A percentile compares a stretch with the other conserved stretches of the same genome.
phyloP scores from a whole-genome alignment of 2,329 filamentous ascomycete species.

The Fusarium nisikadoi region DNA sequence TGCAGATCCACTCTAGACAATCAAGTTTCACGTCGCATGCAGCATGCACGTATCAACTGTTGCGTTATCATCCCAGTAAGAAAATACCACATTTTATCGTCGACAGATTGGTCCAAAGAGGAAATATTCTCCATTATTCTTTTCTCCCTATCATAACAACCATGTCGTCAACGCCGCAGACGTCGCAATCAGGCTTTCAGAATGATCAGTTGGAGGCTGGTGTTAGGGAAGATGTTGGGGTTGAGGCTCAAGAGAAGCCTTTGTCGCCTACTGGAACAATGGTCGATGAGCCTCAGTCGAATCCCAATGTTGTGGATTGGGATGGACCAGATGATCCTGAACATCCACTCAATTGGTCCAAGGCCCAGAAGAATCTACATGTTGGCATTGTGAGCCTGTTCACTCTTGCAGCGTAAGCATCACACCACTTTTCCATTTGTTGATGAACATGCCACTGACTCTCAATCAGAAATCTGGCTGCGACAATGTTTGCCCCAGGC shows the following conservation, averaged over 20 bases:
- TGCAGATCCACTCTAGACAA: not conserved
- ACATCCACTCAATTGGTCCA: slow-evolving; percentile 74
- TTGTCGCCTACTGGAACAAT: not conserved
- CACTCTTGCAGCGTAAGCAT: slow-evolving; percentile 44
- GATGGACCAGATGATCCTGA: slow-evolving; percentile 63
- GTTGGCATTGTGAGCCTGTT: slow-evolving; percentile 60
- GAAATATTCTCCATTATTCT: not conserved
- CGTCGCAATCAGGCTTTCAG: not conserved
- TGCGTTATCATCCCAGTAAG: not conserved
- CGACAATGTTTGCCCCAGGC: slow-evolving; percentile 41
- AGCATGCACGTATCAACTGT: not conserved
- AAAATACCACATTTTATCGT: not conserved
- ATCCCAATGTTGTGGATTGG: slow-evolving; percentile 65
- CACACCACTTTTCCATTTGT: not conserved
- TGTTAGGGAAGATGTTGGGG: accelerated
- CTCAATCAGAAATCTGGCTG: slow-evolving; percentile 22
- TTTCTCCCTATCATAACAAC: accelerated
- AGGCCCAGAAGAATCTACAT: slow-evolving; percentile 55
- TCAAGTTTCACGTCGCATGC: not conserved
- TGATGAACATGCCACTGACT: not conserved
- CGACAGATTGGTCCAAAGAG: not conserved
- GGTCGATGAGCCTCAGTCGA: not conserved
- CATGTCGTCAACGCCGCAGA: not conserved
- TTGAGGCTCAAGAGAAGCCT: not conserved
- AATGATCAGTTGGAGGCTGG: not conserved